phyloP scores from a whole-genome alignment of 73 alveolate genomes.

The Loxodes magnus region DNA sequence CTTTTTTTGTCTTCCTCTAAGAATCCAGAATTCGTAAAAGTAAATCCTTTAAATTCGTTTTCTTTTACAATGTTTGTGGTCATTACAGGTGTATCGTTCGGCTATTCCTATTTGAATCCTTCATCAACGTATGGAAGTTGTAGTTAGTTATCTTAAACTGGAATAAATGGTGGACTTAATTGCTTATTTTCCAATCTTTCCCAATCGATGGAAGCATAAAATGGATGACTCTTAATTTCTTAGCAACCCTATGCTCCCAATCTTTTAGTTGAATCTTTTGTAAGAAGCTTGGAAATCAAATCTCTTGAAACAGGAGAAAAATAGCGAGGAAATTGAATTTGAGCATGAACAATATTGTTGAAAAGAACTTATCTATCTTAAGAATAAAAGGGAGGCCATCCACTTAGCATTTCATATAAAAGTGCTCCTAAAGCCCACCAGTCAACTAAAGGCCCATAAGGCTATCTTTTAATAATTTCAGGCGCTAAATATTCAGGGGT shows the following conservation, averaged over 20 bases:
- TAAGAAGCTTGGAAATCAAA: constrained; percentile 46
- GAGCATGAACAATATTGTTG: constrained; percentile 57
- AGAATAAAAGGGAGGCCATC: constrained; percentile 89
- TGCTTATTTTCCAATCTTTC: constrained; percentile 24
- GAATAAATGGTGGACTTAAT: constrained; percentile 48
- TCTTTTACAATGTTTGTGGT: too few relatives aligned
- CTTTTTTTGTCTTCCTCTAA: too few relatives aligned
- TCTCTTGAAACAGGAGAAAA: constrained; percentile 68
- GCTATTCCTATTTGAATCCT: constrained; percentile 46
- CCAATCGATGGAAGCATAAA: constrained; percentile 60
- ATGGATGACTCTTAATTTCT: constrained; percentile 70
- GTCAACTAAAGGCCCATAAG: constrained; percentile 81
- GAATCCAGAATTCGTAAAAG: too few relatives aligned
- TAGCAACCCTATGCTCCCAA: constrained; percentile 62
- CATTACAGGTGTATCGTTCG: constrained; percentile 44
- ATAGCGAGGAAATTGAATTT: constrained; percentile 71
- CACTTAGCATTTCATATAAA: constrained; percentile 79
- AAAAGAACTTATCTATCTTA: constrained; percentile 71
- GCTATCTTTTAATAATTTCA: constrained; percentile 73
- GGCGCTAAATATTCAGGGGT: constrained; percentile 96
- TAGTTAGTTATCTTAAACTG: constrained; percentile 36
- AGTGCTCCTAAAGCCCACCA: constrained; percentile 95
- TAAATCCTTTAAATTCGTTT: too few relatives aligned
- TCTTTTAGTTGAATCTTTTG: constrained; percentile 60
- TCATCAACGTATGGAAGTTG: constrained; percentile 33